phyloP scores from a whole-genome alignment of 352 stramenopile species.

The Globisporangium lucens region DNA sequence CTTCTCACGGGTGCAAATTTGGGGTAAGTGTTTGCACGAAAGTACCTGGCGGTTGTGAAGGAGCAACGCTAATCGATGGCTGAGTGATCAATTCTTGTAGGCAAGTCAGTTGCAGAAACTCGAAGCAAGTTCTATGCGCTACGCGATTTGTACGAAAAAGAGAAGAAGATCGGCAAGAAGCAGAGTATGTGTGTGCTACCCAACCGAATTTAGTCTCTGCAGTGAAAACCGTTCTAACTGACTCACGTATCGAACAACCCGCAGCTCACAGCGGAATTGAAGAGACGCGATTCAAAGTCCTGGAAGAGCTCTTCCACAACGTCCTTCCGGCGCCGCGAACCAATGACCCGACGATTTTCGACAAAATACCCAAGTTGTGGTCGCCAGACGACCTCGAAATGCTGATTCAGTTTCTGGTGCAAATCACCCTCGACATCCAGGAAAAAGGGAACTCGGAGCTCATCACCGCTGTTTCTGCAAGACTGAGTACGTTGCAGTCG shows the following conservation, averaged over 20 bases:
- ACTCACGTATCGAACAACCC: neutral
- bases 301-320: conserved; percentile 48
- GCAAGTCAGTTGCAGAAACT: conserved; percentile 57
- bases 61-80: neutral
- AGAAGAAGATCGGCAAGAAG: conserved; percentile 24
- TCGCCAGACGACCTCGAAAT: conserved; percentile 47
- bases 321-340: conserved; percentile 32
- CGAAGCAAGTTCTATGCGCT: conserved; percentile 74
- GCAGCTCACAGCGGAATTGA: conserved; percentile 24
- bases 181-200: conserved; percentile 1
- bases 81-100: conserved; percentile 17
- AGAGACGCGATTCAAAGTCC: conserved; percentile 29
- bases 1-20: conserved; percentile 68
- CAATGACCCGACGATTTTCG: conserved; percentile 24
- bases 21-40: conserved; percentile 27
- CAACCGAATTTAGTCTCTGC: neutral
- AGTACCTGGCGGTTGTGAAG: too few relatives aligned
- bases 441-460: conserved; percentile 40
- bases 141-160: conserved; percentile 57
- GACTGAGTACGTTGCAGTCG: conserved; percentile 17
- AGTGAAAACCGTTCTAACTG: neutral
- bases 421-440: conserved; percentile 63
- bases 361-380: conserved; percentile 48
- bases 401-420: conserved; percentile 54
- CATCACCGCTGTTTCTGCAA: conserved; percentile 27